A percentile compares a stretch with the other conserved stretches of the same genome.
Evolutionary conservation across 1,139 yeast species (phyloP).

Genomic region (Debaryomyces robertsiae): DNA sequence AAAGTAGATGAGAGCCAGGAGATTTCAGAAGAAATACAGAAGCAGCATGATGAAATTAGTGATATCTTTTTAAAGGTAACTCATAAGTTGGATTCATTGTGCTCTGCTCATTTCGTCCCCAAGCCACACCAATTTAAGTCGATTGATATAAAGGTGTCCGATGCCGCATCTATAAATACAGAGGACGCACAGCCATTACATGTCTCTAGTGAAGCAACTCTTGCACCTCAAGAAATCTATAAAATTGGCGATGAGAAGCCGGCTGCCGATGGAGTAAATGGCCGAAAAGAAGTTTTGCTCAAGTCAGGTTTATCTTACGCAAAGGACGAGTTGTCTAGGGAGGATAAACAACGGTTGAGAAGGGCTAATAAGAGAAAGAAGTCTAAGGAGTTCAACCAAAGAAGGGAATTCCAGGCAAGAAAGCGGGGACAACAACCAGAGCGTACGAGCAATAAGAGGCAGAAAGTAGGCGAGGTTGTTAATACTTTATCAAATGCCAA

Average conservation of each 20-base stretch:
- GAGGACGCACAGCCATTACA: slow-evolving; percentile 96
- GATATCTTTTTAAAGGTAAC: slow-evolving; percentile 63
- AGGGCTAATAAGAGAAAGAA: slow-evolving; percentile 84
- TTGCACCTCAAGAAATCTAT: slow-evolving; percentile 97
- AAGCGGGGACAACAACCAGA: slow-evolving; percentile 8
- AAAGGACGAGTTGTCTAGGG: slow-evolving; percentile 80
- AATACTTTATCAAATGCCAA: slow-evolving; percentile 74
- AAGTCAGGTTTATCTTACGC: slow-evolving; percentile 83
- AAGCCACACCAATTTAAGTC: slow-evolving; percentile 77
- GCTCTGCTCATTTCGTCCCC: slow-evolving; percentile 93
- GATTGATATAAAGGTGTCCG: slow-evolving; percentile 71
- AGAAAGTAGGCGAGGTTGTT: slow-evolving; percentile 62
- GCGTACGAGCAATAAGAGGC: slow-evolving; percentile 46
- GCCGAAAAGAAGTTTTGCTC: slow-evolving; percentile 62
- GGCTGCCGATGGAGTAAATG: slow-evolving; percentile 42
- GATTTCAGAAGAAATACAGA: slow-evolving; percentile 61
- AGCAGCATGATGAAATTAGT: slow-evolving; percentile 77
- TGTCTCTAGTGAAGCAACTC: slow-evolving; percentile 67
- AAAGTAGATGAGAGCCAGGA: slow-evolving; percentile 44
- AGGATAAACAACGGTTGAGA: slow-evolving; percentile 85
- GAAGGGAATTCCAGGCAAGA: slow-evolving; percentile 29
- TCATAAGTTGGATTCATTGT: slow-evolving; percentile 79
- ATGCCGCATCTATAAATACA: slow-evolving; percentile 78
- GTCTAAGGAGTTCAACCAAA: slow-evolving; percentile 53
- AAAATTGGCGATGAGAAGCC: slow-evolving; percentile 55